Percentiles rank a stretch among this genome's conserved stretches.
Conservation (phyloP, 345 rosid species). For the Excoecaria agallocha region DNA sequence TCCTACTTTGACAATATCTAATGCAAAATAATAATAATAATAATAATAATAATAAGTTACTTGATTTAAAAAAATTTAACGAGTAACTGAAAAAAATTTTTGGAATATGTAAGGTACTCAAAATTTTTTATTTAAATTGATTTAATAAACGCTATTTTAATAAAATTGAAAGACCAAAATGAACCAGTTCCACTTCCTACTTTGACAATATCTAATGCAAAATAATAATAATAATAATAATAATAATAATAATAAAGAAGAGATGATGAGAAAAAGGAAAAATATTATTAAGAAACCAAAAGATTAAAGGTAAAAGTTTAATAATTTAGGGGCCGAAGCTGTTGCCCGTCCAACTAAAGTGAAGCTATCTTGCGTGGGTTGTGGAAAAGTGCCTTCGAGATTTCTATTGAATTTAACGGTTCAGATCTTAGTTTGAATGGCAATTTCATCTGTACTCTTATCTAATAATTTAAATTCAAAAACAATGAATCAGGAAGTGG, state of each 20-base stretch:
- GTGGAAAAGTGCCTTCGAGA: not conserved
- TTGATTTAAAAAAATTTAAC: not conserved
- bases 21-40: not conserved
- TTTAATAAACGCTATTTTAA: too few species aligned
- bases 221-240: not conserved
- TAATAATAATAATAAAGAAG: too few species aligned
- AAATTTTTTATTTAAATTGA: too few species aligned
- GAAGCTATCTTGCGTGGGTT: not conserved
- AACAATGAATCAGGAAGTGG: constrained; percentile 19
- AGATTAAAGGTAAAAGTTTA: not conserved
- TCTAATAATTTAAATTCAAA: constrained; percentile 16
- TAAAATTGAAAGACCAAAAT: too few species aligned
- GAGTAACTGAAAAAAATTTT: too few species aligned
- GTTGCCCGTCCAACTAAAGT: not conserved
- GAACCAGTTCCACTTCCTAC: too few species aligned
- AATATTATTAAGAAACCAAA: not conserved
- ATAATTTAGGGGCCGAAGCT: not conserved
- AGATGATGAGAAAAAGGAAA: not conserved
- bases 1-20: too few species aligned
- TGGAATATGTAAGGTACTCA: too few species aligned
- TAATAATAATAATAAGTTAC: not conserved
- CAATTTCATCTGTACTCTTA: not conserved
- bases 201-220: too few species aligned
- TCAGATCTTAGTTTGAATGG: too few species aligned
- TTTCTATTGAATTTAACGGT: not conserved